Percentiles rank a stretch among this genome's conserved stretches.
phyloP scores from a whole-genome alignment of 2,329 filamentous ascomycete genomes.

The Calonectria pteridis region DNA sequence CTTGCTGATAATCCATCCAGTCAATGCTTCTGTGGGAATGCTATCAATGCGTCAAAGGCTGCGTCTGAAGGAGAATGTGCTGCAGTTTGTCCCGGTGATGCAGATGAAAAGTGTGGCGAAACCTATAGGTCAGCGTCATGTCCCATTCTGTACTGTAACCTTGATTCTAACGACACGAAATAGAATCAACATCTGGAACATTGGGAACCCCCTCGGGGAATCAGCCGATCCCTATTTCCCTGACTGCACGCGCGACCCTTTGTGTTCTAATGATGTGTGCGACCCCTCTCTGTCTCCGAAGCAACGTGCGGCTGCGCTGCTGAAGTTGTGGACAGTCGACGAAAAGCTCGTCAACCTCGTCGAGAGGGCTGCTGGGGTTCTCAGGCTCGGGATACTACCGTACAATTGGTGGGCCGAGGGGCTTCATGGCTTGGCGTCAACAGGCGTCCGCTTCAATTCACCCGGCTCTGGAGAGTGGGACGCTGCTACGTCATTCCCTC shows the following conservation, averaged over 20 bases:
- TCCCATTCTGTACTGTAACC: too few species aligned
- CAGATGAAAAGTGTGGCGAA: neutral
- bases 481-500: neutral
- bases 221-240: neutral
- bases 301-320: neutral
- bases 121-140: neutral
- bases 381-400: neutral
- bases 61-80: neutral
- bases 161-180: neutral
- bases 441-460: neutral
- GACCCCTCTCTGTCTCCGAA: neutral
- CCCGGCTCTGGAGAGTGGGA: neutral
- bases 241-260: neutral
- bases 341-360: neutral
- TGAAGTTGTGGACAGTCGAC: neutral
- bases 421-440: neutral
- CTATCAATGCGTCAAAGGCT: neutral
- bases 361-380: neutral
- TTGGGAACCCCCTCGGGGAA: neutral
- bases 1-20: neutral
- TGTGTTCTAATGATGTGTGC: neutral
- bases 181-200: neutral
- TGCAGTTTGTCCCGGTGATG: neutral
- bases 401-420: slow-evolving; percentile 4
- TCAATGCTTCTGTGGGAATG: neutral